Percentiles rank a stretch among this genome's conserved stretches.
Evolutionary conservation across 305 asterid genomes (phyloP).

Genomic region (Fraxinus baroniana): DNA sequence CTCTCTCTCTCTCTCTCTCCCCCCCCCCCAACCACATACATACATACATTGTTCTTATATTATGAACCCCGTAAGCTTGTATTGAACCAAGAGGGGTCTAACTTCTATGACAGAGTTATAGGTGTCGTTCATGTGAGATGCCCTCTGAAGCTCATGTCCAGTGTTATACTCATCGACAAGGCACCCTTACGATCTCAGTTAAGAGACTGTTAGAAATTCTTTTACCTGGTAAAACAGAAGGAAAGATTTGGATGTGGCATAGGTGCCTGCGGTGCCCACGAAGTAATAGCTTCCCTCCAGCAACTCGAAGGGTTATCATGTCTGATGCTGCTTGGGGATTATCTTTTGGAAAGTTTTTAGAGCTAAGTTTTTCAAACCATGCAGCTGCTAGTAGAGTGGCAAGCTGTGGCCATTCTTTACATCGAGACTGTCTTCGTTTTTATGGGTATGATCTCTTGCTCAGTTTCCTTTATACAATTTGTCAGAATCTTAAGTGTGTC

Average conservation of each 20-base stretch:
- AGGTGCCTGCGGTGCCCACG: conserved; percentile 95
- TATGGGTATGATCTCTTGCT: conserved; percentile 65
- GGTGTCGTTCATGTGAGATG: conserved; percentile 85
- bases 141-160: conserved; percentile 97
- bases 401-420: conserved; percentile 97
- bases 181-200: conserved; percentile 86
- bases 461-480: conserved; percentile 12
- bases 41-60: not conserved
- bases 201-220: conserved; percentile 74
- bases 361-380: conserved; percentile 95
- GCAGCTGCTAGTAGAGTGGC: conserved; percentile 99
- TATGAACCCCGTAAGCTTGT: conserved; percentile 1
- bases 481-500: not conserved
- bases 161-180: conserved; percentile 95
- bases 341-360: conserved; percentile 96
- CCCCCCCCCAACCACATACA: conserved; percentile 15
- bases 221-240: conserved; percentile 76
- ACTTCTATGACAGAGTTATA: conserved; percentile 55
- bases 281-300: conserved; percentile 80
- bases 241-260: conserved; percentile 99
- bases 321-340: conserved; percentile 99
- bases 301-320: conserved; percentile 88
- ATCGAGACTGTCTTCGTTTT: conserved; percentile 94
- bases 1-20: not conserved
- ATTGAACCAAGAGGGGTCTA: conserved; percentile 27